These are phyloP conservation scores for Aureobasidium leucospermi DNA, from an alignment of 2,329 filamentous ascomycete genomes.

Conservation along the genomic window DNA sequence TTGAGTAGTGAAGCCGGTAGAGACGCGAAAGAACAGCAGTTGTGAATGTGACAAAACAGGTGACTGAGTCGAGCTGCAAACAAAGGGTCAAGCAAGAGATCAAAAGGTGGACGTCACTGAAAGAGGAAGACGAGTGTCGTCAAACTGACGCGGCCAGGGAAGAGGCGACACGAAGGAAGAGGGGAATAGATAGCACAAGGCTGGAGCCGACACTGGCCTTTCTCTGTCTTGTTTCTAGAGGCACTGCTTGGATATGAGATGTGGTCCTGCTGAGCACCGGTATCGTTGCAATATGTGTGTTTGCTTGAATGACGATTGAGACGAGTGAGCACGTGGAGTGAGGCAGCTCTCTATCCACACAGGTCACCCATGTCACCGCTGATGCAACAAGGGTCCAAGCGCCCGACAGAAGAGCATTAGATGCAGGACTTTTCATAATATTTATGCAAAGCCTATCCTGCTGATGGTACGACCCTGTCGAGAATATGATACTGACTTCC, in stretches of 20 bases:
- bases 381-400: background rate
- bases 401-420: background rate
- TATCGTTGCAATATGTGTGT: background rate
- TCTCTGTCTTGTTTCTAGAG: background rate
- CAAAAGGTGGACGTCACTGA: background rate
- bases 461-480: background rate
- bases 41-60: background rate
- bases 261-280: background rate
- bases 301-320: background rate
- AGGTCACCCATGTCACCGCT: conserved; percentile 7
- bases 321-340: background rate
- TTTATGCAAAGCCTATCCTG: background rate
- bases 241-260: background rate
- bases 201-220: background rate
- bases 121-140: background rate
- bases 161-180: background rate
- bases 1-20: background rate
- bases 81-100: background rate
- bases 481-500: background rate
- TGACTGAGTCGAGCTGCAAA: background rate
- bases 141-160: background rate
- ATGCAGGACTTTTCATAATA: too few relatives aligned
- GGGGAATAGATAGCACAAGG: background rate
- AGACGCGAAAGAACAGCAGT: background rate
- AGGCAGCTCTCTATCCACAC: background rate